phyloP scores from a whole-genome alignment of 1,284 basidiomycete species.

The Ustilago vetiveriae region DNA sequence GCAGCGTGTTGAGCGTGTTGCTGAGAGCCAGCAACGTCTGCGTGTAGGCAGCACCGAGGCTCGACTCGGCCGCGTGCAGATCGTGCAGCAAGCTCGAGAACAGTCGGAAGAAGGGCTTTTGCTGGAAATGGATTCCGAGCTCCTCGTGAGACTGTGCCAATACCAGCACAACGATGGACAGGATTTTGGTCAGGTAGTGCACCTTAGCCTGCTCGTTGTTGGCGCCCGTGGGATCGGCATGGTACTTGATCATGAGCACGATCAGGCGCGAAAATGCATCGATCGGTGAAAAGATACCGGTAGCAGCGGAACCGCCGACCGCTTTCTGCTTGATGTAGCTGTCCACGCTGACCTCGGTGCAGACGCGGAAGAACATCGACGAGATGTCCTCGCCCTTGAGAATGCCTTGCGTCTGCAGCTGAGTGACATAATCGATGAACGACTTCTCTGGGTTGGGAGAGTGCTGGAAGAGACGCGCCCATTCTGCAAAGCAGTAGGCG shows the following conservation, averaged over 20 bases:
- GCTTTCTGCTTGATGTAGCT: constrained; percentile 87
- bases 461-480: constrained; percentile 93
- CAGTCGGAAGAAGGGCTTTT: constrained; percentile 98
- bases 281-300: constrained; percentile 82
- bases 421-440: constrained; percentile 96
- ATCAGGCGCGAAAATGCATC: constrained; percentile 96
- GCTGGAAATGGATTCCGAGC: constrained; percentile 87
- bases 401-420: constrained; percentile 94
- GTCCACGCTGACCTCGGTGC: constrained; percentile 91
- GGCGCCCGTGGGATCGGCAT: constrained; percentile 84
- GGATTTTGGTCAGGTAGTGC: constrained; percentile 95
- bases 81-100: constrained; percentile 97
- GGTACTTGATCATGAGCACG: constrained; percentile 99
- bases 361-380: constrained; percentile 97
- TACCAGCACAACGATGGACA: constrained; percentile 95
- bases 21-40: constrained; percentile 86
- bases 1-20: constrained; percentile 93
- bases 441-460: constrained; percentile 89
- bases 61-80: constrained; percentile 82
- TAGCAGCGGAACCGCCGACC: constrained; percentile 78
- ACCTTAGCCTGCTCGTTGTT: constrained; percentile 94
- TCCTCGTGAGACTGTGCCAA: constrained; percentile 95
- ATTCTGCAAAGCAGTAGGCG: constrained; percentile 76
- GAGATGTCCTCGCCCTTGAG: constrained; percentile 95
- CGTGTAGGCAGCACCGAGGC: constrained; percentile 84